Conservation (phyloP, 1,284 basidiomycete species). For the Rhodotorula sp. region DNA sequence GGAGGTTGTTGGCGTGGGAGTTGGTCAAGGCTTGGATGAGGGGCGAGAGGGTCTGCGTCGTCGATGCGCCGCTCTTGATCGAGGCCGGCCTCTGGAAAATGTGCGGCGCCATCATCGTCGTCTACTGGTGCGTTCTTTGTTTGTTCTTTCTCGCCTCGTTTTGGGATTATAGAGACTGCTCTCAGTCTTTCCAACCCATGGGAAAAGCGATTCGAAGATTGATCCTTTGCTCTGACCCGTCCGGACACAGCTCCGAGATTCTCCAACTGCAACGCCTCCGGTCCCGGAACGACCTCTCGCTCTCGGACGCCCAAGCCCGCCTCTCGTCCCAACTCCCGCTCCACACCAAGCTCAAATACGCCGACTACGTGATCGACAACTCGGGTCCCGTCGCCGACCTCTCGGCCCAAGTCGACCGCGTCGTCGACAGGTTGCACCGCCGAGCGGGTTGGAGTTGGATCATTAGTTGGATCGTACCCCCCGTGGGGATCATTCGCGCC, state of each 20-base stretch:
- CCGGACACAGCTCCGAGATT: slow-evolving; percentile 60
- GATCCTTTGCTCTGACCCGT: not conserved
- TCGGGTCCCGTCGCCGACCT: slow-evolving; percentile 71
- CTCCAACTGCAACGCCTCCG: slow-evolving; percentile 73
- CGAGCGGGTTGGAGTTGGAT: slow-evolving; percentile 66
- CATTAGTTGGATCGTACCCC: slow-evolving; percentile 79
- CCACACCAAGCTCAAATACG: slow-evolving; percentile 72
- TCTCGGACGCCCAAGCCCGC: slow-evolving; percentile 62
- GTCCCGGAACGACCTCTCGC: slow-evolving; percentile 53
- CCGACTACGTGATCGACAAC: slow-evolving; percentile 86
- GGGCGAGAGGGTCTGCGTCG: slow-evolving; percentile 73
- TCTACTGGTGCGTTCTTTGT: slow-evolving; percentile 78
- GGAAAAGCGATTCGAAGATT: no score
- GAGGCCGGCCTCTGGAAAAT: slow-evolving; percentile 84
- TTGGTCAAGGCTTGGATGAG: slow-evolving; percentile 71
- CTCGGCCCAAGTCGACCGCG: slow-evolving; percentile 63
- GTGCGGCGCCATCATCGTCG: slow-evolving; percentile 79
- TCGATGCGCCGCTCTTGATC: slow-evolving; percentile 92
- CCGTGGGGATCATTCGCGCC: slow-evolving; percentile 58
- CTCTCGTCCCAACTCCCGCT: slow-evolving; percentile 80
- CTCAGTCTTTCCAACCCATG: no score
- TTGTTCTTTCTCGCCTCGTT: not conserved
- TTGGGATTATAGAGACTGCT: not conserved
- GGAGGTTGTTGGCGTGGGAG: slow-evolving; percentile 55
- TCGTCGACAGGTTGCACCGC: slow-evolving; percentile 61